Conservation (phyloP, 345 rosid genomes). For the Pistacia vera region DNA sequence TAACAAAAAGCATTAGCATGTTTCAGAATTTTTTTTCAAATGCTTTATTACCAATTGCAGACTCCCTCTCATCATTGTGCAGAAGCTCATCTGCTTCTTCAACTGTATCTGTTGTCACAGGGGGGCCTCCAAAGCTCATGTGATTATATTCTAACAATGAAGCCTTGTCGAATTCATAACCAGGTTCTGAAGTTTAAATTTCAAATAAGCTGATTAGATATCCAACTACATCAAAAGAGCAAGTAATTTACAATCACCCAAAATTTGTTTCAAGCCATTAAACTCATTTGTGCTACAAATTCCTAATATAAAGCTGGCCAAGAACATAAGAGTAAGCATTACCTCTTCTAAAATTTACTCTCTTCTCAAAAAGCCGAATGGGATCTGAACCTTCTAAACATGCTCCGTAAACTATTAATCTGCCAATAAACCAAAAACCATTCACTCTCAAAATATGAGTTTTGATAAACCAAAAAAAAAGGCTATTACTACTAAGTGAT, state of each 20-base stretch:
- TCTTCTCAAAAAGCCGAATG: slow-evolving; percentile 84
- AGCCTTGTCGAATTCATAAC: slow-evolving; percentile 78
- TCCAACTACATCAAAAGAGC: background rate
- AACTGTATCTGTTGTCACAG: slow-evolving; percentile 65
- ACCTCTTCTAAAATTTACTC: slow-evolving; percentile 90
- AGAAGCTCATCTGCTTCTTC: slow-evolving; percentile 85
- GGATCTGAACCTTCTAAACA: slow-evolving; percentile 98
- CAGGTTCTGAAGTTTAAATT: slow-evolving; percentile 57
- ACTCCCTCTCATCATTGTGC: slow-evolving; percentile 59
- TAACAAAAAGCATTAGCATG: background rate
- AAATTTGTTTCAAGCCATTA: background rate
- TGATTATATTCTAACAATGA: slow-evolving; percentile 78
- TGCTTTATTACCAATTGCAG: slow-evolving; percentile 63
- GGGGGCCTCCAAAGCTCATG: slow-evolving; percentile 98
- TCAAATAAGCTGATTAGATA: slow-evolving; percentile 14
- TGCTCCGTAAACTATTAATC: slow-evolving; percentile 76
- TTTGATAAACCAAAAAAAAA: background rate
- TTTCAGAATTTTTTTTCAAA: background rate
- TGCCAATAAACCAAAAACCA: slow-evolving; percentile 32
- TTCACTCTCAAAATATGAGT: background rate
- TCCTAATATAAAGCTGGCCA: background rate
- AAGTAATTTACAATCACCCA: background rate
- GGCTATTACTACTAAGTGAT: no score
- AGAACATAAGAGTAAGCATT: background rate
- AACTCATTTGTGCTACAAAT: background rate